phyloP scores from a whole-genome alignment of 305 asterid species.

The Ilex paraguariensis region DNA sequence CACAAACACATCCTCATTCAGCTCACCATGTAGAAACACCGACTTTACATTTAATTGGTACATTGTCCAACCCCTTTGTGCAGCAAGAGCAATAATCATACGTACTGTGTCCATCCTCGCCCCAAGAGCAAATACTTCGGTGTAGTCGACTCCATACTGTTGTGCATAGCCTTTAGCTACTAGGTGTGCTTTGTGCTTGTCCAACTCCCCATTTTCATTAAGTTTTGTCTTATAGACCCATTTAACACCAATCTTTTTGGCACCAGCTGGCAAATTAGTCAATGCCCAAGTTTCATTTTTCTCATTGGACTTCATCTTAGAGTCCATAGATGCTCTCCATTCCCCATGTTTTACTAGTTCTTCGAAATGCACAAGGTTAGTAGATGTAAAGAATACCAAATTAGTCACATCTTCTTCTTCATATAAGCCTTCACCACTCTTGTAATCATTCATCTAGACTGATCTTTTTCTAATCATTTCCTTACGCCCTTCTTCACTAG shows the following conservation, averaged over 20 bases:
- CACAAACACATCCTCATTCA: not conserved
- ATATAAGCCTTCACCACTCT: not conserved
- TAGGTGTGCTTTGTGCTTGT: not conserved
- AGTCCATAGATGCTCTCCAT: not conserved
- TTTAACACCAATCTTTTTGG: not conserved
- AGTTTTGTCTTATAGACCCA: not conserved
- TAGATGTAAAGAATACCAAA: not conserved
- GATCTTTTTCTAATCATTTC: not conserved
- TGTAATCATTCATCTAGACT: not conserved
- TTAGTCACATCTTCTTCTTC: not conserved
- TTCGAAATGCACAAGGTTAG: not conserved
- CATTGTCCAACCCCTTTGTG: not conserved
- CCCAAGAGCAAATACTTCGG: not conserved
- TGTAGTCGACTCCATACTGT: not conserved
- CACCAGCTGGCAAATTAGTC: not conserved
- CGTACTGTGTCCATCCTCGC: not conserved
- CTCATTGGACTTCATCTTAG: not conserved
- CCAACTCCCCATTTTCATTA: not conserved
- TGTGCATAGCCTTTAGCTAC: not conserved
- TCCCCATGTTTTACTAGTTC: not conserved
- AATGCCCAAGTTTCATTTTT: not conserved
- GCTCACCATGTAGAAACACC: not conserved
- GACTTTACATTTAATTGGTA: not conserved
- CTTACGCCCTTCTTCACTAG: too few relatives aligned
- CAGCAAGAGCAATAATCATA: not conserved